phyloP scores from a whole-genome alignment of 208 protist genomes.

The Vickermania spadyakhi region DNA sequence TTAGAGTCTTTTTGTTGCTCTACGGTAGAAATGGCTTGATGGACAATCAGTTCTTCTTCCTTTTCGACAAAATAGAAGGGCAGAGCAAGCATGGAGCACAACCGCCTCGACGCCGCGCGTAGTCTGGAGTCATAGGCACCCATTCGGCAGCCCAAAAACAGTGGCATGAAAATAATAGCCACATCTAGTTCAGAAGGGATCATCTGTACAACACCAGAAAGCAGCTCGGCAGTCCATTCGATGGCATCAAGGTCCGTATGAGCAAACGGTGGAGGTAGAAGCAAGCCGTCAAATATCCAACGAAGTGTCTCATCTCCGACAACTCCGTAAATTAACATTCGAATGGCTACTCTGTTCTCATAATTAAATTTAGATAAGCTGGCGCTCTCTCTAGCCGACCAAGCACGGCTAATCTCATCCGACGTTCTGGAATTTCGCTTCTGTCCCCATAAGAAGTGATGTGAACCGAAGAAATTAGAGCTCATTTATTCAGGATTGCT shows the following conservation, averaged over 20 bases:
- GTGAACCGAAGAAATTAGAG: slow-evolving; percentile 28
- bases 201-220: slow-evolving; percentile 24
- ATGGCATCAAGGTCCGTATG: slow-evolving; percentile 19
- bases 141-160: slow-evolving; percentile 46
- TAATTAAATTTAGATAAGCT: slow-evolving; percentile 15
- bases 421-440: slow-evolving; percentile 20
- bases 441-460: slow-evolving; percentile 48
- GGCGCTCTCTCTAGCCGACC: background rate
- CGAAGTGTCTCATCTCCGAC: slow-evolving; percentile 29
- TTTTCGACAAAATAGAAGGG: slow-evolving; percentile 51
- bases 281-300: slow-evolving; percentile 48
- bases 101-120: slow-evolving; percentile 41
- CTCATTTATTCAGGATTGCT: too few species aligned
- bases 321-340: slow-evolving; percentile 52
- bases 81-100: slow-evolving; percentile 57
- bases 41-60: slow-evolving; percentile 26
- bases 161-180: slow-evolving; percentile 46
- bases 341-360: slow-evolving; percentile 48
- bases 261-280: slow-evolving; percentile 55
- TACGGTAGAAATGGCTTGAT: background rate
- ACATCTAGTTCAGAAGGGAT: slow-evolving; percentile 36
- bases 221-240: slow-evolving; percentile 25
- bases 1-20: slow-evolving; percentile 26
- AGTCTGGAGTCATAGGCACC: slow-evolving; percentile 64
- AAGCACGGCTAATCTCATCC: slow-evolving; percentile 1